Conservation (phyloP, 768 basidiomycete genomes). For the Suillus discolor region DNA sequence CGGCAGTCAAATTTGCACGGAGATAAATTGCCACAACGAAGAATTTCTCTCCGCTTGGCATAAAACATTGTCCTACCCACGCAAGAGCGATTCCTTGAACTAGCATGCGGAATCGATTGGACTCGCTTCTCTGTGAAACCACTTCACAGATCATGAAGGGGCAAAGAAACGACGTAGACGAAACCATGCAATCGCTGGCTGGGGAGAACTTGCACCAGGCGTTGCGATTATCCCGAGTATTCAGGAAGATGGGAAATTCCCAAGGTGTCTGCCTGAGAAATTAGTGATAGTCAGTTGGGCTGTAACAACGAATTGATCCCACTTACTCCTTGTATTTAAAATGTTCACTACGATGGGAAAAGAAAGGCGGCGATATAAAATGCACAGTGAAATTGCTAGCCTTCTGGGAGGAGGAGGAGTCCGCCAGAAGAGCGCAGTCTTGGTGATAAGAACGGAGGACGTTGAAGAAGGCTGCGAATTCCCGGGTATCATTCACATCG, state of each 20-base stretch:
- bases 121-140: background rate
- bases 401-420: slow-evolving; percentile 1
- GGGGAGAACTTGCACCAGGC: slow-evolving; percentile 7
- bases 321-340: slow-evolving; percentile 7
- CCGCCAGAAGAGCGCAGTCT: background rate
- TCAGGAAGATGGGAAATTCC: slow-evolving; percentile 17
- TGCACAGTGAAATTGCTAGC: slow-evolving; percentile 15
- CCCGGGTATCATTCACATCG: slow-evolving; percentile 1
- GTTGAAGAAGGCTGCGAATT: slow-evolving; percentile 13
- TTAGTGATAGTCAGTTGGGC: background rate
- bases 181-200: slow-evolving; percentile 13
- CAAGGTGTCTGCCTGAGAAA: slow-evolving; percentile 13
- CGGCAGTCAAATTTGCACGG: slow-evolving; percentile 1
- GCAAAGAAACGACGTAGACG: background rate
- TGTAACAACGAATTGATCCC: background rate
- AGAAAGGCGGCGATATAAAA: slow-evolving; percentile 18
- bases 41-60: background rate
- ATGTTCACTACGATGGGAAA: background rate
- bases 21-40: slow-evolving; percentile 14
- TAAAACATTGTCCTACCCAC: background rate
- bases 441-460: slow-evolving; percentile 7
- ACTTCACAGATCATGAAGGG: slow-evolving; percentile 20
- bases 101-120: slow-evolving; percentile 12
- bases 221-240: accelerated
- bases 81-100: slow-evolving; percentile 14